Base-by-base conservation (phyloP, 2,329 filamentous ascomycete genomes). In the Stagonosporopsis vannaccii region DNA sequence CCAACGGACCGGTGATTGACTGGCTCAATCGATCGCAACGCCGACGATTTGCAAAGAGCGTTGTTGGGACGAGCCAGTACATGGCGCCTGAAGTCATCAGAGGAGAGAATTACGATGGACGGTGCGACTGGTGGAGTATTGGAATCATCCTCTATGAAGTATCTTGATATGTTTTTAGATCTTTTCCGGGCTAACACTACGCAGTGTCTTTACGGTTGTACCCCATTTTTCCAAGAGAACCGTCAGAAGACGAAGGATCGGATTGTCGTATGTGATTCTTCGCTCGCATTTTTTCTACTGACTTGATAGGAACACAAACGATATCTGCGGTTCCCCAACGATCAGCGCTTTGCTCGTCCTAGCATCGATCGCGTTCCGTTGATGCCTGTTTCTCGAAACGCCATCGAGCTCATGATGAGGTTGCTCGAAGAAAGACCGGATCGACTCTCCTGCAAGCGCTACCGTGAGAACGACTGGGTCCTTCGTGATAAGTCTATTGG, bases 61-160 rank as follows among this genome's bases (percentile, higher is more conserved):
- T 97, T 1, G 94, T 98, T 11, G 94, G 94, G 2, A 98, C 95
- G 2, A 97, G 92, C 73, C 94, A 97, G 72, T 98, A 98, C 79
- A 98, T 97, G 95, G 94, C 95, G 0, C 94, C 94, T 2, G 95
- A 98, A 79, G 91, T 98, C 17, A 88, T 97, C 55, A 82, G 85
- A 62, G 91, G 93, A 25, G 85, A 92, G 44, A 79, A 84, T 33
- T 98, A 98, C 74, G 95, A 98, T 77, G 94, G 91, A 26, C 85
- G 94, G 70, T 98, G 94, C 77, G 94, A 98, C 77, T 98, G 85
- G 92, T 98, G 91, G 94, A 97, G 93, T 77, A 86, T 98, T 66
- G 94, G 92, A 49, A 87, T 98, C 71, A 97, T 98, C 70, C 78
- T 98, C 53, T 98, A 91, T 70, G 94, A 98, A 76, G 85, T 84